Evolutionary conservation across 2,329 filamentous ascomycete genomes (phyloP).

Genomic region (Pseudogymnoascus sp.): DNA sequence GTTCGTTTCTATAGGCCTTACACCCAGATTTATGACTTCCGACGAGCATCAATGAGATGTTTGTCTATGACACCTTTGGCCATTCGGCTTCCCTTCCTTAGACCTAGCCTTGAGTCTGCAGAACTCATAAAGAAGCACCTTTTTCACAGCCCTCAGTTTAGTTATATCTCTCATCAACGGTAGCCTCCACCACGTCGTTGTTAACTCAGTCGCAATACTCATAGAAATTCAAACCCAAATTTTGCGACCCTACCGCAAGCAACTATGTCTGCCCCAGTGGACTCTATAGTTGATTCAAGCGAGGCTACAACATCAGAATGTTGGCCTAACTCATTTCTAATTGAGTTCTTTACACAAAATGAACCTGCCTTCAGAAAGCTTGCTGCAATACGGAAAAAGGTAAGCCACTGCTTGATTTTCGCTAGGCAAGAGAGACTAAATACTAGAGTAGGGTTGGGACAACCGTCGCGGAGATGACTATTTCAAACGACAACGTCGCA

Average conservation of each 20-base stretch:
- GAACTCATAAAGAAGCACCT: neutral
- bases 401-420: neutral
- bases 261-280: neutral
- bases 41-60: neutral
- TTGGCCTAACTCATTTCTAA: neutral
- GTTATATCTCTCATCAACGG: neutral
- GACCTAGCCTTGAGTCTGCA: neutral
- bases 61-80: neutral
- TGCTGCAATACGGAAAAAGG: neutral
- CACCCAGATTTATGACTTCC: neutral
- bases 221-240: neutral
- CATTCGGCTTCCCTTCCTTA: neutral
- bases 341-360: neutral
- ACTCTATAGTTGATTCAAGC: neutral
- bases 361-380: neutral
- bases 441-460: slow-evolving; percentile 34
- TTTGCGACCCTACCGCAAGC: neutral
- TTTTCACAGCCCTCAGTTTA: neutral
- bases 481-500: slow-evolving; percentile 34
- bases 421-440: neutral
- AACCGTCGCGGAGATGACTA: slow-evolving; percentile 34
- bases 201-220: neutral
- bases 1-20: neutral
- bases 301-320: neutral
- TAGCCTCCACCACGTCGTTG: neutral